A percentile compares a stretch with the other conserved stretches of the same genome.
These are phyloP conservation scores for Xanthoceras sorbifolium DNA, from an alignment of 345 rosid genomes.

Conservation along the genomic window DNA sequence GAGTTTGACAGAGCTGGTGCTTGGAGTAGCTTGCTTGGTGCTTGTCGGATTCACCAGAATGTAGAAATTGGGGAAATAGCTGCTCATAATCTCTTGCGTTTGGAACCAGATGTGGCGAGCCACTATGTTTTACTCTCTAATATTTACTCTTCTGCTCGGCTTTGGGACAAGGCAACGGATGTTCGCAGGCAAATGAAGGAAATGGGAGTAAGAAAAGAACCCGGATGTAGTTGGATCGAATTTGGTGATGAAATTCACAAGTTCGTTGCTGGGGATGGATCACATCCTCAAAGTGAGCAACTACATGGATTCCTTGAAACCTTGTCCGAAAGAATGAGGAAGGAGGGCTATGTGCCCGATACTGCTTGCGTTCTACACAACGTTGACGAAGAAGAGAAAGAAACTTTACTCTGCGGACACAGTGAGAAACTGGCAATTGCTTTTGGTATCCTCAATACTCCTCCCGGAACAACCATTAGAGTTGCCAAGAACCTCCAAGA, in stretches of 20 bases:
- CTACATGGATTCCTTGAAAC: conserved; percentile 57
- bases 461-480: conserved; percentile 72
- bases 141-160: conserved; percentile 71
- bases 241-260: conserved; percentile 73
- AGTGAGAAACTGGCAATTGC: conserved; percentile 91
- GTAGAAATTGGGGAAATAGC: conserved; percentile 77
- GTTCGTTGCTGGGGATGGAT: conserved; percentile 76
- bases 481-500: conserved; percentile 88
- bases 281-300: conserved; percentile 71
- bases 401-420: conserved; percentile 79
- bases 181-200: conserved; percentile 78
- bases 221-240: conserved; percentile 97
- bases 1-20: conserved; percentile 59
- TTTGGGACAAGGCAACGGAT: conserved; percentile 80
- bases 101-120: conserved; percentile 83
- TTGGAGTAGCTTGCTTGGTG: conserved; percentile 94
- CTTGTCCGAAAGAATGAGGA: conserved; percentile 67
- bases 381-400: conserved; percentile 74
- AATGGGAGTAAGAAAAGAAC: conserved; percentile 80
- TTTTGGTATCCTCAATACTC: conserved; percentile 72
- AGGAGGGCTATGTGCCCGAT: conserved; percentile 81
- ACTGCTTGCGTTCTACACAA: conserved; percentile 87
- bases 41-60: conserved; percentile 65
- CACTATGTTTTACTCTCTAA: conserved; percentile 89
- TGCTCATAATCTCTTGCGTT: conserved; percentile 57